Percentiles rank a stretch among this genome's conserved stretches.
Evolutionary conservation across 306 rosid species (phyloP).

Genomic region (Comarum palustre): DNA sequence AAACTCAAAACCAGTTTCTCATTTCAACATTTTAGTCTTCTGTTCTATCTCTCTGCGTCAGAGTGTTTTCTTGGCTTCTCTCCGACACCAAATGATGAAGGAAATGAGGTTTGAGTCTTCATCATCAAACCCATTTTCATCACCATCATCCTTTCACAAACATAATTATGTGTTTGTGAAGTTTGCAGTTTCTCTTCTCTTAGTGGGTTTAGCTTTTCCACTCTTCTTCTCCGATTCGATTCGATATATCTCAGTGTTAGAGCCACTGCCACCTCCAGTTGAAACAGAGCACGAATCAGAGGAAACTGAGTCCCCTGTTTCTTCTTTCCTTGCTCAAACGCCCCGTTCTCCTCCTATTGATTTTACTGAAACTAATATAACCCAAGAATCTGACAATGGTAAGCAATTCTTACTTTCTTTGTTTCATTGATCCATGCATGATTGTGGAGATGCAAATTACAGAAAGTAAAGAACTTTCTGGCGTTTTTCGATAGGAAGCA

Average conservation of each 20-base stretch:
- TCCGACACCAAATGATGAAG: conserved; percentile 27
- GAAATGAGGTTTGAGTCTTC: conserved; percentile 27
- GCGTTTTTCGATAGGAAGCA: background rate
- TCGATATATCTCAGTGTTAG: conserved; percentile 10
- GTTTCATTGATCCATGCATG: conserved; percentile 6
- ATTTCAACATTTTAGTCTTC: background rate
- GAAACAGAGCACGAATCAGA: conserved; percentile 11
- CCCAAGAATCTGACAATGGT: conserved; percentile 32
- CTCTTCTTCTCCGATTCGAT: conserved; percentile 35
- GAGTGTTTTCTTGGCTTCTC: background rate
- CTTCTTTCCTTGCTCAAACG: conserved; percentile 12
- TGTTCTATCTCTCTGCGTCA: background rate
- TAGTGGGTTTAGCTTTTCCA: conserved; percentile 40
- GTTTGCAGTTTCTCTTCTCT: conserved; percentile 34
- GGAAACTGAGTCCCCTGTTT: conserved; percentile 17
- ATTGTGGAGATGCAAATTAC: background rate
- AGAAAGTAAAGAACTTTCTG: background rate
- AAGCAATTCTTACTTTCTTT: background rate
- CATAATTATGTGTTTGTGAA: conserved; percentile 29
- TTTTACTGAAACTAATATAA: conserved; percentile 16
- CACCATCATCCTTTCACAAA: conserved; percentile 23
- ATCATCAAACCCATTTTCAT: conserved; percentile 23
- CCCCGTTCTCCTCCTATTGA: conserved; percentile 23
- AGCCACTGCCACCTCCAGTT: conserved; percentile 16
- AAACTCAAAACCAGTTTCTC: conserved; percentile 1